phyloP scores from a whole-genome alignment of 805 yeast genomes.

The Hyphopichia homilentoma region DNA sequence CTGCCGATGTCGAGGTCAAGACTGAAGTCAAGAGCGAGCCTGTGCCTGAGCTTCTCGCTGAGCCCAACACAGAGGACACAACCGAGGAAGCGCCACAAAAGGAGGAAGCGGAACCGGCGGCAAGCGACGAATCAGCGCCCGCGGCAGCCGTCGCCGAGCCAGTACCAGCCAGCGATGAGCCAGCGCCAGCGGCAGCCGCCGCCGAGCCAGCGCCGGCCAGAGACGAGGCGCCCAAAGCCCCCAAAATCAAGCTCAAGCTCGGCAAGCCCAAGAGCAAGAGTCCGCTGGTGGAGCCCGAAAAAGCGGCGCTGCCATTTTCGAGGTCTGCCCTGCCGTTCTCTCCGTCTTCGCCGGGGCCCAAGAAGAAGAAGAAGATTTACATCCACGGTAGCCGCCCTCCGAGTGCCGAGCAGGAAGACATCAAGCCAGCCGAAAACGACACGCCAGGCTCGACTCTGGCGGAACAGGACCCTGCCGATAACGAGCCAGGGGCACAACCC shows the following conservation, averaged over 20 bases:
- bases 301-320: constrained; percentile 11
- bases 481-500: not conserved
- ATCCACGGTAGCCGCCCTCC: constrained; percentile 16
- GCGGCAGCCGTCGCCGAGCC: not conserved
- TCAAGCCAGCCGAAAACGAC: too few species aligned
- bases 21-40: too few species aligned
- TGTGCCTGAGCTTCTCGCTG: not conserved
- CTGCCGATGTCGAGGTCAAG: not conserved
- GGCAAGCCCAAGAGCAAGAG: too few species aligned
- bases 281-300: constrained; percentile 9
- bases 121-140: not conserved
- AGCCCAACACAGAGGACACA: not conserved
- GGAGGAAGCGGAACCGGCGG: not conserved
- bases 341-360: constrained; percentile 8
- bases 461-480: constrained; percentile 8
- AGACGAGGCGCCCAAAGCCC: not conserved
- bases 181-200: constrained; percentile 3
- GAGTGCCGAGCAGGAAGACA: constrained; percentile 4
- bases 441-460: too few species aligned
- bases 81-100: not conserved
- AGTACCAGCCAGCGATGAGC: constrained; percentile 1
- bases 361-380: constrained; percentile 26
- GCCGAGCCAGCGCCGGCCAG: constrained; percentile 7
- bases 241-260: not conserved
- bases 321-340: constrained; percentile 17